These are phyloP conservation scores for Lichtheimia ramosa DNA, from an alignment of 371 early-diverging fungal genomes.

Conservation along the genomic window DNA sequence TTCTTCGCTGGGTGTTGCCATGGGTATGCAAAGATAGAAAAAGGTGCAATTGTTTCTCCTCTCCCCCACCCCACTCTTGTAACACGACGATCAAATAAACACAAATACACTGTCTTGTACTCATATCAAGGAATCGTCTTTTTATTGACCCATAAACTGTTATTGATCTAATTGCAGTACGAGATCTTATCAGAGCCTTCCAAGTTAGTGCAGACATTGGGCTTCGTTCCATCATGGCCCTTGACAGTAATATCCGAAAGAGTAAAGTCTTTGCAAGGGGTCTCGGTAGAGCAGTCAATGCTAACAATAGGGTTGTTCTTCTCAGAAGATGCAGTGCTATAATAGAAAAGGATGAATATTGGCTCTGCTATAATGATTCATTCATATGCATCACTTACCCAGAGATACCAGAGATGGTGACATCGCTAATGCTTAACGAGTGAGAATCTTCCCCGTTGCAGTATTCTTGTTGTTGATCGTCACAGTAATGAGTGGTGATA, in stretches of 20 bases:
- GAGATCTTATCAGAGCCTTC: constrained; percentile 18
- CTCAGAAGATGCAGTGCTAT: constrained; percentile 3
- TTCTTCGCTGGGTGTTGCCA: too few species aligned
- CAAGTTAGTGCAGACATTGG: constrained; percentile 25
- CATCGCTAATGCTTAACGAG: constrained; percentile 24
- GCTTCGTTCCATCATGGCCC: constrained; percentile 14
- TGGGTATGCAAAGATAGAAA: too few species aligned
- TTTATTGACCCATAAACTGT: too few species aligned
- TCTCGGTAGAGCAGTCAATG: constrained; percentile 27
- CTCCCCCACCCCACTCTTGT: too few species aligned
- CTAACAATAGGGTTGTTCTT: constrained; percentile 18
- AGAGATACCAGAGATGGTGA: constrained; percentile 19
- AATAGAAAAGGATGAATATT: not conserved
- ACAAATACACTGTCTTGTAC: too few species aligned
- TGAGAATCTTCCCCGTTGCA: constrained; percentile 16
- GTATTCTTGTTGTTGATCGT: constrained; percentile 16
- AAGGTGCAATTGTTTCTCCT: too few species aligned
- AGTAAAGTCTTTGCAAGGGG: constrained; percentile 23
- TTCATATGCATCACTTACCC: constrained; percentile 11
- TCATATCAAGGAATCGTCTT: too few species aligned
- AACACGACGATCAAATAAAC: too few species aligned
- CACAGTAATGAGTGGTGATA: constrained; percentile 29
- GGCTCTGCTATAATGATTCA: not conserved
- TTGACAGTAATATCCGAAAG: constrained; percentile 16
- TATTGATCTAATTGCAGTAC: constrained; percentile 13